A percentile compares a stretch with the other conserved stretches of the same genome.
These are phyloP conservation scores for Pholiota conissans DNA, from an alignment of 768 basidiomycete genomes.

Conservation along the genomic window DNA sequence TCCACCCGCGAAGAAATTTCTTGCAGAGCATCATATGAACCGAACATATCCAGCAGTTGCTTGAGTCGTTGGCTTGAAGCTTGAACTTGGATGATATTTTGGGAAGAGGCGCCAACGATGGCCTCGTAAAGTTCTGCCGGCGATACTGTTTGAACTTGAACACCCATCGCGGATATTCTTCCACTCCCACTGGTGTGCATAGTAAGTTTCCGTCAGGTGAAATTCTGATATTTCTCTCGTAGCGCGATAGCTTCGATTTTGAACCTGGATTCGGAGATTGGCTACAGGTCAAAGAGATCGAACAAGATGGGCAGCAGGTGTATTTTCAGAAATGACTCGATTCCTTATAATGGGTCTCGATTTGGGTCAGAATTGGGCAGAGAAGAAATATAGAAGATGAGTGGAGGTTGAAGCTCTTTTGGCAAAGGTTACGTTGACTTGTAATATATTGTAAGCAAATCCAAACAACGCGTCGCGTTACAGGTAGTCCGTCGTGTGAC, in stretches of 20 bases:
- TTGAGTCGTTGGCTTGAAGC: conserved; percentile 62
- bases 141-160: conserved; percentile 45
- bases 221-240: background rate
- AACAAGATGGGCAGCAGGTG: background rate
- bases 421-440: background rate
- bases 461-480: conserved; percentile 49
- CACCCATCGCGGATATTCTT: conserved; percentile 27
- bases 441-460: conserved; percentile 26
- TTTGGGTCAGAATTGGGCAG: background rate
- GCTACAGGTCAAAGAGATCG: background rate
- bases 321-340: background rate
- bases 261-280: background rate
- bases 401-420: background rate
- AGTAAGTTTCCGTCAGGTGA: background rate
- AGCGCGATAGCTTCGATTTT: too few relatives aligned
- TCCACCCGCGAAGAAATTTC: conserved; percentile 66
- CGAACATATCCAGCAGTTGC: conserved; percentile 63
- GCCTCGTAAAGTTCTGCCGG: conserved; percentile 67
- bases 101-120: conserved; percentile 69
- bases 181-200: conserved; percentile 30
- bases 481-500: conserved; percentile 1
- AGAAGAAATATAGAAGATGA: background rate
- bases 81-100: conserved; percentile 59
- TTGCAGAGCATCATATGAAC: conserved; percentile 70
- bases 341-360: background rate